These are phyloP conservation scores for Torulaspora microellipsoides DNA, from an alignment of 805 yeast species.

Conservation along the genomic window DNA sequence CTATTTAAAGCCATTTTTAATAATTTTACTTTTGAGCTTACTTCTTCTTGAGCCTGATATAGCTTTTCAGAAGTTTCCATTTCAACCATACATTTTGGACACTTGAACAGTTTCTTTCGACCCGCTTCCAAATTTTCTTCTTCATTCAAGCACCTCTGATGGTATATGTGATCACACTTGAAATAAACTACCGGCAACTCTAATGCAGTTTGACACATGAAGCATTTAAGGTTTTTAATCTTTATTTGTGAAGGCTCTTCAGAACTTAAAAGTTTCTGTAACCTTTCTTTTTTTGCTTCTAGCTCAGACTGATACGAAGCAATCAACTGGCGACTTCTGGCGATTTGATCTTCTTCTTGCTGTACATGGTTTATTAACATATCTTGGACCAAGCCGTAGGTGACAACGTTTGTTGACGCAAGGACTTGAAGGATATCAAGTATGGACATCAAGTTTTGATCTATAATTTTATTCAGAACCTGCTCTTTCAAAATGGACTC, in stretches of 20 bases:
- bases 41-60: constrained; percentile 53
- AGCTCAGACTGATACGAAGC: constrained; percentile 67
- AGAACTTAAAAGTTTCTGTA: constrained; percentile 43
- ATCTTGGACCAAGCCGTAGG: constrained; percentile 68
- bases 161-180: constrained; percentile 82
- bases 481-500: constrained; percentile 40
- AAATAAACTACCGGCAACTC: constrained; percentile 82
- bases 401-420: constrained; percentile 56
- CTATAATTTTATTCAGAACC: constrained; percentile 51
- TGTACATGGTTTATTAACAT: constrained; percentile 59
- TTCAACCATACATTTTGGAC: constrained; percentile 77
- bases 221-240: constrained; percentile 58
- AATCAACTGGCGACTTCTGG: constrained; percentile 62
- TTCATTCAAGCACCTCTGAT: constrained; percentile 68
- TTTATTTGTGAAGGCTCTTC: constrained; percentile 39
- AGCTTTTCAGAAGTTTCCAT: constrained; percentile 59
- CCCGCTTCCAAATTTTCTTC: constrained; percentile 29
- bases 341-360: constrained; percentile 57
- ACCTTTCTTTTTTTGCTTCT: constrained; percentile 45
- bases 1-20: constrained; percentile 55
- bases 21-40: constrained; percentile 58
- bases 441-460: constrained; percentile 57
- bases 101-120: constrained; percentile 35
- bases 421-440: constrained; percentile 71
- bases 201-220: constrained; percentile 57